phyloP scores from a whole-genome alignment of 164 flowering plant species.

The Umbilicus rupestris region DNA sequence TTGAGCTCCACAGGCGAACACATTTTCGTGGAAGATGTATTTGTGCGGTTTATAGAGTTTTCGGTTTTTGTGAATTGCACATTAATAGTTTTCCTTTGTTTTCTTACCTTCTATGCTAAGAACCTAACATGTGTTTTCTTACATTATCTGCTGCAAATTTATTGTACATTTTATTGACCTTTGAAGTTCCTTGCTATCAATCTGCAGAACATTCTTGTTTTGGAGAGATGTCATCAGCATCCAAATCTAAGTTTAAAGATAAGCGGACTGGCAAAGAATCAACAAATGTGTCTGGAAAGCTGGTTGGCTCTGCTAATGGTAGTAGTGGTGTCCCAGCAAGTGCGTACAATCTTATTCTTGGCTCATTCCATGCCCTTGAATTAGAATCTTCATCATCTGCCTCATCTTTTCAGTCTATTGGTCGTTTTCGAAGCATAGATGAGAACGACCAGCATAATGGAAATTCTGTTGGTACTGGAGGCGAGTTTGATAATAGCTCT shows the following conservation, averaged over 20 bases:
- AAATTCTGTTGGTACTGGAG: conserved; percentile 39
- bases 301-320: conserved; percentile 35
- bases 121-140: not conserved
- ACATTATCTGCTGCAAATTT: not conserved
- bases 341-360: conserved; percentile 70
- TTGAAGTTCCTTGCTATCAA: not conserved
- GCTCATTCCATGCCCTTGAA: conserved; percentile 75
- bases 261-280: conserved; percentile 55
- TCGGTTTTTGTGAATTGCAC: not conserved
- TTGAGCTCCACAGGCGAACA: not conserved
- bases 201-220: not conserved
- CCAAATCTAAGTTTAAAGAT: conserved; percentile 55
- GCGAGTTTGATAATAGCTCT: conserved; percentile 73
- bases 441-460: conserved; percentile 59
- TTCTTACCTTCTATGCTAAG: not conserved
- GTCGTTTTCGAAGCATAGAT: conserved; percentile 72
- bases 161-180: not conserved
- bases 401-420: conserved; percentile 32
- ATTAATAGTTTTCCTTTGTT: not conserved
- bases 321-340: conserved; percentile 44
- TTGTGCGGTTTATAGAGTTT: not conserved
- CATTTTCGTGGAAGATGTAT: not conserved
- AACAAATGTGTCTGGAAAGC: conserved; percentile 47
- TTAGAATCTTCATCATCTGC: conserved; percentile 28
- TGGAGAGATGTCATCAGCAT: conserved; percentile 64